Percentiles rank a stretch among this genome's conserved stretches.
Conservation (phyloP, 495 filamentous ascomycete genomes). For the Aspergillus coremiiformis region DNA sequence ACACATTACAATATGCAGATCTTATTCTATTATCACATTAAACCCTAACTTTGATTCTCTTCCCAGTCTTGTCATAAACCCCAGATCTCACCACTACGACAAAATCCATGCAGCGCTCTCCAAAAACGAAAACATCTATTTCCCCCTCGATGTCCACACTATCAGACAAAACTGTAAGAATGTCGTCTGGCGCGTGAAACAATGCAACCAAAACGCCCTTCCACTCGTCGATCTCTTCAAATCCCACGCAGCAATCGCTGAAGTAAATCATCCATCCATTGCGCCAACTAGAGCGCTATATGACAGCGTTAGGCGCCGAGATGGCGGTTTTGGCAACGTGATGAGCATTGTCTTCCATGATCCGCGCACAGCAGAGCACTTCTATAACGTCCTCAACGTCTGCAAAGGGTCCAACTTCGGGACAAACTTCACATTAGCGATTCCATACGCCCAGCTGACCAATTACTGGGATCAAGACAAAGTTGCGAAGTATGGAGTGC, state of each 20-base stretch:
- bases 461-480: slow-evolving; percentile 1
- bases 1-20: background rate
- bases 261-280: slow-evolving; percentile 8
- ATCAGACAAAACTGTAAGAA: slow-evolving; percentile 5
- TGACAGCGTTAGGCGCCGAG: background rate
- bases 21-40: background rate
- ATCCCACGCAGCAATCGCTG: slow-evolving; percentile 5
- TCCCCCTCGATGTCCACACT: slow-evolving; percentile 6
- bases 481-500: slow-evolving; percentile 6
- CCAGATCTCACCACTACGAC: slow-evolving; percentile 1
- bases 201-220: slow-evolving; percentile 6
- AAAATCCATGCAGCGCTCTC: background rate
- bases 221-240: slow-evolving; percentile 3
- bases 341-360: slow-evolving; percentile 2
- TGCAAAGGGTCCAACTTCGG: slow-evolving; percentile 15
- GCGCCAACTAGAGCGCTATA: slow-evolving; percentile 4
- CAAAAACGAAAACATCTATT: slow-evolving; percentile 2
- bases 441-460: slow-evolving; percentile 9
- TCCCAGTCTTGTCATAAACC: slow-evolving; percentile 5
- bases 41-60: background rate
- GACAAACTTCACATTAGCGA: slow-evolving; percentile 14
- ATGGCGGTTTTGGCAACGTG: background rate
- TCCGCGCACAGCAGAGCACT: background rate
- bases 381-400: slow-evolving; percentile 12
- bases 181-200: slow-evolving; percentile 1